phyloP scores from a whole-genome alignment of 1,139 yeast genomes.

The Blastobotrys aristatus region DNA sequence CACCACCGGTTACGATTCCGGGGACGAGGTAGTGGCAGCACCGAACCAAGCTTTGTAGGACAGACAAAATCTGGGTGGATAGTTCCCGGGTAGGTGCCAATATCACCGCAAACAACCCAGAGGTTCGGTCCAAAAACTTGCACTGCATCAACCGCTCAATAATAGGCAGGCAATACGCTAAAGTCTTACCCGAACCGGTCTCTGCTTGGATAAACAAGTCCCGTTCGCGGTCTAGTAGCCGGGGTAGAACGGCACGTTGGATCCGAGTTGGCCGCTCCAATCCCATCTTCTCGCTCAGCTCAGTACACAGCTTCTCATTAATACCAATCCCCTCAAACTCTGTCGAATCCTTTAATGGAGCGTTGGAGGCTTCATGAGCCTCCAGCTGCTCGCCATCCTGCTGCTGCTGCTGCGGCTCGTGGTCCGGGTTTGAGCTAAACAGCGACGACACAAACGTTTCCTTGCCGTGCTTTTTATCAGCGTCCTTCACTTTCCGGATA shows the following conservation, averaged over 20 bases:
- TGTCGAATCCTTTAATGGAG: constrained; percentile 67
- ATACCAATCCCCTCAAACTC: constrained; percentile 71
- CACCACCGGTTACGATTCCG: constrained; percentile 92
- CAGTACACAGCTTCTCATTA: constrained; percentile 47
- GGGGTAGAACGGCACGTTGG: constrained; percentile 79
- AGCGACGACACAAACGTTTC: constrained; percentile 75
- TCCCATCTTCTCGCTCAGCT: constrained; percentile 54
- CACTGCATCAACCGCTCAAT: constrained; percentile 60
- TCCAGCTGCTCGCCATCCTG: constrained; percentile 29
- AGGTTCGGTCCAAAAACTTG: constrained; percentile 53
- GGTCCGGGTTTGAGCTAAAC: constrained; percentile 60
- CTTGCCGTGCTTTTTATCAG: constrained; percentile 19
- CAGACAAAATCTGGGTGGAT: constrained; percentile 86
- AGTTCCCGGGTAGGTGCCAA: constrained; percentile 92
- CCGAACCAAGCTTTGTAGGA: constrained; percentile 57
- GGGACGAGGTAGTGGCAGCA: constrained; percentile 84
- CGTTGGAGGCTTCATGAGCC: constrained; percentile 67
- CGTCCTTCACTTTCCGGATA: constrained; percentile 8
- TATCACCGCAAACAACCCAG: constrained; percentile 84
- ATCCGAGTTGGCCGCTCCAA: constrained; percentile 77
- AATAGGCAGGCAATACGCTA: constrained; percentile 83
- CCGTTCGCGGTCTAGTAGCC: constrained; percentile 44
- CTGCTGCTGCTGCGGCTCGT: constrained; percentile 15
- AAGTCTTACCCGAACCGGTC: constrained; percentile 93
- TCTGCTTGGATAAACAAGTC: constrained; percentile 90